These are phyloP conservation scores for Coix lacrymajobi DNA, from an alignment of 176 grass and related monocot species.

Conservation along the genomic window DNA sequence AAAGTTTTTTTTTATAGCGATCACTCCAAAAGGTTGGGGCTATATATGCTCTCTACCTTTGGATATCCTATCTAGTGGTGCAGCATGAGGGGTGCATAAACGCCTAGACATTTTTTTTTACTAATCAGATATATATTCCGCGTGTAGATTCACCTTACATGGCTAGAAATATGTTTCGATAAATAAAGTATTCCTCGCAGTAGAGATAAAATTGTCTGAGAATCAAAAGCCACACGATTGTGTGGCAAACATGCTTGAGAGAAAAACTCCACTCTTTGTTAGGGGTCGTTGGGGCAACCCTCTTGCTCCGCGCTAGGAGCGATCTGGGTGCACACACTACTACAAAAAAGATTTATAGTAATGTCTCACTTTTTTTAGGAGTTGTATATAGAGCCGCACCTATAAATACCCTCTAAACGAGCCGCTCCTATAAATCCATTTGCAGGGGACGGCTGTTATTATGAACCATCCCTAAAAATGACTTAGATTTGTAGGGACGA, in stretches of 20 bases:
- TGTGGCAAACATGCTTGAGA: neutral
- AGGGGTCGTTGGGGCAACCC: too few species aligned
- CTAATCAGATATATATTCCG: neutral
- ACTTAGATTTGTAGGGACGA: too few species aligned
- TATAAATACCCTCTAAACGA: too few species aligned
- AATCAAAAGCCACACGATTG: neutral
- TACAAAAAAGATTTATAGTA: too few species aligned
- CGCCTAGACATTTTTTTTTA: neutral
- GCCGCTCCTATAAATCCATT: too few species aligned
- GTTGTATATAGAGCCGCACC: too few species aligned
- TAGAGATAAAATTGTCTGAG: neutral
- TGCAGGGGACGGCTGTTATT: too few species aligned
- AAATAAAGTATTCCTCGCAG: neutral
- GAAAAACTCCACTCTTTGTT: neutral
- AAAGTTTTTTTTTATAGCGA: too few species aligned
- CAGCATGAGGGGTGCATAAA: neutral
- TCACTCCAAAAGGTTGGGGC: constrained; percentile 15
- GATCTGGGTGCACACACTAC: too few species aligned
- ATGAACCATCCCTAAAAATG: too few species aligned
- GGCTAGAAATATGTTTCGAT: neutral
- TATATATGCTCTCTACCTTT: constrained; percentile 10
- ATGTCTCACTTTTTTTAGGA: too few species aligned
- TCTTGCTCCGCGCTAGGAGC: too few species aligned
- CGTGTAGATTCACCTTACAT: neutral
- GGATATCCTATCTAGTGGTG: constrained; percentile 9